These are phyloP conservation scores for Yamadazyma sp. DNA, from an alignment of 805 yeast species.

Conservation along the genomic window DNA sequence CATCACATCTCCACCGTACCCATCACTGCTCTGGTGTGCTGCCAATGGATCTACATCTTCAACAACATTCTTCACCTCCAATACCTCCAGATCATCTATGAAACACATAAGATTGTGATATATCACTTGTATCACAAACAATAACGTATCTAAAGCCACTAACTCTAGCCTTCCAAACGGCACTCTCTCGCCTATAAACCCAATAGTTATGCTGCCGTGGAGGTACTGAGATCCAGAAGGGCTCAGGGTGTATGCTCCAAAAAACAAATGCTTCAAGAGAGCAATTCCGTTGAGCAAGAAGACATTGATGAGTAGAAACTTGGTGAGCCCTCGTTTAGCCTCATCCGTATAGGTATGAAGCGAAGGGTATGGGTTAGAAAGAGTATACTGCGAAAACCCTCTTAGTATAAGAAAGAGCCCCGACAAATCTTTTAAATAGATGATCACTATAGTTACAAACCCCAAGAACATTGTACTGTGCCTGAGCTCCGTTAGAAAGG, in stretches of 20 bases:
- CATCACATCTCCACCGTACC: slow-evolving; percentile 39
- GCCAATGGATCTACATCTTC: neutral
- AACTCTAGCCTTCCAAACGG: slow-evolving; percentile 28
- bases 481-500: slow-evolving; percentile 37
- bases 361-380: slow-evolving; percentile 30
- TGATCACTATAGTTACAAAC: slow-evolving; percentile 33
- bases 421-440: slow-evolving; percentile 45
- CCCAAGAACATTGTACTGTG: slow-evolving; percentile 35
- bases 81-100: slow-evolving; percentile 30
- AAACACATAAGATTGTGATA: slow-evolving; percentile 34
- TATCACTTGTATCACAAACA: slow-evolving; percentile 29
- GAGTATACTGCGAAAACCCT: slow-evolving; percentile 26
- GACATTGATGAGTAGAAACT: slow-evolving; percentile 26
- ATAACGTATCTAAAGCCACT: slow-evolving; percentile 25
- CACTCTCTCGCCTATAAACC: slow-evolving; percentile 40
- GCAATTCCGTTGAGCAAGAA: slow-evolving; percentile 24
- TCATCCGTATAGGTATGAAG: slow-evolving; percentile 22
- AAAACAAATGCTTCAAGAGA: slow-evolving; percentile 26
- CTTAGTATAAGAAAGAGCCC: slow-evolving; percentile 28
- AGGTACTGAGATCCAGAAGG: slow-evolving; percentile 20
- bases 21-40: slow-evolving; percentile 27
- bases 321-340: slow-evolving; percentile 26
- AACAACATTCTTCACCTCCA: slow-evolving; percentile 12
- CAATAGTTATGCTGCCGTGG: slow-evolving; percentile 36
- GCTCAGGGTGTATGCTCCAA: slow-evolving; percentile 22